Percentiles rank a stretch among this genome's conserved stretches.
Evolutionary conservation across 176 grass and related monocot genomes (phyloP).

Genomic region (Oryza rufipogon): DNA sequence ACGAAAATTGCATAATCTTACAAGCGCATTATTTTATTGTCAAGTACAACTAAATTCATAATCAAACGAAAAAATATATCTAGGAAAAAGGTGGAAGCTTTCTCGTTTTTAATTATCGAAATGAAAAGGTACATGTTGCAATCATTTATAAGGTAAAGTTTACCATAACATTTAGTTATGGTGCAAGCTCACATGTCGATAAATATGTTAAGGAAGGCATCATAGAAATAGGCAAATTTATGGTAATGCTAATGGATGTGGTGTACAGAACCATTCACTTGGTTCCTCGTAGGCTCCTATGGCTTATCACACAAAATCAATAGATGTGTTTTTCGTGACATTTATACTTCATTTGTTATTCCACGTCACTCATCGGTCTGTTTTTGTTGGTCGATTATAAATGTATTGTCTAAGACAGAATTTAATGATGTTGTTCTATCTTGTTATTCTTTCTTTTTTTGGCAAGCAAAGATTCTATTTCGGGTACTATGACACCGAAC

Average conservation of each 20-base stretch:
- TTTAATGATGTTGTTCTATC: neutral
- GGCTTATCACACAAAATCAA: neutral
- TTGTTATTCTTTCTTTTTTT: neutral
- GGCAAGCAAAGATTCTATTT: neutral
- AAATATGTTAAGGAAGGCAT: neutral
- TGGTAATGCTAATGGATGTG: neutral
- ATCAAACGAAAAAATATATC: neutral
- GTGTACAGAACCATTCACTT: neutral
- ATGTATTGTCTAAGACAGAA: neutral
- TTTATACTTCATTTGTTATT: neutral
- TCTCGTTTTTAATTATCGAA: neutral
- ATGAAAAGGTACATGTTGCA: neutral
- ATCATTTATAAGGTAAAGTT: neutral
- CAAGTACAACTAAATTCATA: conserved; percentile 17
- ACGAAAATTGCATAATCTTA: neutral
- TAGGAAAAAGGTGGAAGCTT: neutral
- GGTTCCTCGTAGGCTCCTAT: neutral
- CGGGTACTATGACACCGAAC: neutral
- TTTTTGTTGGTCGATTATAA: neutral
- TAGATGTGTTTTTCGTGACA: neutral
- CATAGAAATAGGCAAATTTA: neutral
- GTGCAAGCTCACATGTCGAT: neutral
- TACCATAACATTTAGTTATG: neutral
- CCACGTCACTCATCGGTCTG: neutral
- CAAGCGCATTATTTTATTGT: neutral